phyloP scores from a whole-genome alignment of 31 red algal genomes.

The Odonthalia washingtoniensis region DNA sequence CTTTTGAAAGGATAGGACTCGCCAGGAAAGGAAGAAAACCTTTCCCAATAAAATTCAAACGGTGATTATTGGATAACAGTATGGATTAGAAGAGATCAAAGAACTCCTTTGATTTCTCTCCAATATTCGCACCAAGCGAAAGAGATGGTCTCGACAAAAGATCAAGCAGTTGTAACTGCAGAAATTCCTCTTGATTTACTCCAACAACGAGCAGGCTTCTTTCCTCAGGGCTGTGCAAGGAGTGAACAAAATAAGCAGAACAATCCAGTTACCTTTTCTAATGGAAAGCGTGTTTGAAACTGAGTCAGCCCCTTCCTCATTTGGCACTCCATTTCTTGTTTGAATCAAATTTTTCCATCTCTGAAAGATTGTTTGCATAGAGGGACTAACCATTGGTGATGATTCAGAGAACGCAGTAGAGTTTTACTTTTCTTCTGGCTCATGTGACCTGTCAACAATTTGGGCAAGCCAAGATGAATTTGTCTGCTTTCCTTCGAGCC shows the following conservation, averaged over 20 bases:
- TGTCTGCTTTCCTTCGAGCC: slow-evolving; percentile 7
- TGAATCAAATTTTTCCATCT: too few species aligned
- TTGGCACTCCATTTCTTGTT: too few species aligned
- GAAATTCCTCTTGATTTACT: slow-evolving; percentile 74
- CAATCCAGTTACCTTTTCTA: slow-evolving; percentile 76
- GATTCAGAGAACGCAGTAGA: too few species aligned
- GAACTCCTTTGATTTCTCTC: slow-evolving; percentile 77
- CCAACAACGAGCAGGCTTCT: slow-evolving; percentile 42
- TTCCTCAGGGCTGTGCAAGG: slow-evolving; percentile 64
- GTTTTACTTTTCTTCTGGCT: too few species aligned
- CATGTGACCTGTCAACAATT: neutral
- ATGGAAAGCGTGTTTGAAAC: too few species aligned
- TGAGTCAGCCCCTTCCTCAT: too few species aligned
- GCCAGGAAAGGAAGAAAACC: slow-evolving; percentile 72
- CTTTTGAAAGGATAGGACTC: slow-evolving; percentile 51
- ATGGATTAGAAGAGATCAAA: slow-evolving; percentile 76
- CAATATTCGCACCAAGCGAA: slow-evolving; percentile 60
- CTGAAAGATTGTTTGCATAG: too few species aligned
- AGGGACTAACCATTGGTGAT: too few species aligned
- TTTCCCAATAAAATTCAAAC: slow-evolving; percentile 60
- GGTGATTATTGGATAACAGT: slow-evolving; percentile 50
- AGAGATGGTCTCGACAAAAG: slow-evolving; percentile 73
- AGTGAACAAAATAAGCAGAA: slow-evolving; percentile 78
- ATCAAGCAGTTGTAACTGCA: slow-evolving; percentile 70
- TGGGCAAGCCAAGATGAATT: neutral